Evolutionary conservation across 208 protist species (phyloP), one percentile per base, ranked within the genome.

Genomic region (Phytomonas sp.): DNA sequence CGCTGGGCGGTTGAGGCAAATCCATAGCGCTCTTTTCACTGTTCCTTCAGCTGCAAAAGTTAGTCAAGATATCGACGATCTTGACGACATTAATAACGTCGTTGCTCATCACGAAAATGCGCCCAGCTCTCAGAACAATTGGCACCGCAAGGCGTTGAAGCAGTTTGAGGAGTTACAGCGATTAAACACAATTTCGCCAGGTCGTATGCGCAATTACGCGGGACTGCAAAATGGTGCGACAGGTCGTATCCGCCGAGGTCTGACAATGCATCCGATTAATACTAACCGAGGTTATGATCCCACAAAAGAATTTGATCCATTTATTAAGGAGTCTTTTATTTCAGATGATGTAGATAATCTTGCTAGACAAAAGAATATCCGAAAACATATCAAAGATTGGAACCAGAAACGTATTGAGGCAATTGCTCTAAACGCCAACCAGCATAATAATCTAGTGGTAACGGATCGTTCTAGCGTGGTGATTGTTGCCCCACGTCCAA

Each of bases 91-190:
- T 23, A 4, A 64, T 37, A 29, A 30, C 16, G 32, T 23, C 26
- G 1, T 26, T 37, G 32, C 11, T 34, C 29, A 19, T 42, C 29
- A 69, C 3, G 56, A 29, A 64, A 56, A 26, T 52, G 29, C 34
- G 67, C 69, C 66, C 62, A 33, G 40, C 19, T 31, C 34, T 29
- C 64, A 67, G n/a, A 59, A 79, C 61, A 85, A 70, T 69, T 91
- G 84, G 84, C 71, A 87, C 42, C 78, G 69, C 26, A 71, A 75
- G 4, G 79, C 83, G 14, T 64, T 82, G 62, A 77, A 82, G 52
- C 84, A 90, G 74, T 86, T 93, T 66, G 84, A 86, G 63, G 79
- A 82, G 70, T 75, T 93, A 31, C 80, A 86, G 76, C 77, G 76
- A 30, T 75, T 93, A 65, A 86, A 93, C 56, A 70, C 76, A 34